phyloP scores from a whole-genome alignment of 768 basidiomycete species.

The Clitopilus hobsonii region DNA sequence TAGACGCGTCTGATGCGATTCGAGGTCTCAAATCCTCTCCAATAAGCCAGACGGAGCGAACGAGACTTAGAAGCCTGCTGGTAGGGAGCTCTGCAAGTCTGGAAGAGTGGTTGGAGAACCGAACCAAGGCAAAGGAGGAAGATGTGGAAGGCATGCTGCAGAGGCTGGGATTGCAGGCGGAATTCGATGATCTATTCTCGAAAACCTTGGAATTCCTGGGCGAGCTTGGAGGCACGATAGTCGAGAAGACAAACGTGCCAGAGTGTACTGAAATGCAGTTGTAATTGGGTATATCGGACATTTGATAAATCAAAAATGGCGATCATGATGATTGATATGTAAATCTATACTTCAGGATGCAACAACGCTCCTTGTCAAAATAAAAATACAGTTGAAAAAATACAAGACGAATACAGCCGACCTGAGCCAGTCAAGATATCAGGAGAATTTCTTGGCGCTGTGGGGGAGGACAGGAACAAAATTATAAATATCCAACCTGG shows the following conservation, averaged over 20 bases:
- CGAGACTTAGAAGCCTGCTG: conserved; percentile 64
- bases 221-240: conserved; percentile 27
- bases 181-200: conserved; percentile 60
- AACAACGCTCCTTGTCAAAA: too few species aligned
- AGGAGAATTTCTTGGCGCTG: too few species aligned
- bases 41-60: conserved; percentile 66
- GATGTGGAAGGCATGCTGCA: conserved; percentile 39
- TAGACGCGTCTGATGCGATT: conserved; percentile 29
- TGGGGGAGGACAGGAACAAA: too few species aligned
- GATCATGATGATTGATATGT: not conserved
- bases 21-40: conserved; percentile 36
- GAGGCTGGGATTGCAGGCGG: conserved; percentile 51
- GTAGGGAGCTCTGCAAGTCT: conserved; percentile 52
- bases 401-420: too few species aligned
- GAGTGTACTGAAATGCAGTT: not conserved
- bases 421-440: too few species aligned
- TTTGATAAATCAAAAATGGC: not conserved
- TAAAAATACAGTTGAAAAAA: too few species aligned
- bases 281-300: not conserved
- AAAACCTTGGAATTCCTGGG: conserved; percentile 60
- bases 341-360: not conserved
- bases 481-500: too few species aligned
- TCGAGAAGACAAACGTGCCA: not conserved
- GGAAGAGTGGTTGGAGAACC: conserved; percentile 61
- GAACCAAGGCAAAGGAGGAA: conserved; percentile 17